Conservation (phyloP, 225 moss, liverwort and hornwort genomes). For the Bryum argenteum region DNA sequence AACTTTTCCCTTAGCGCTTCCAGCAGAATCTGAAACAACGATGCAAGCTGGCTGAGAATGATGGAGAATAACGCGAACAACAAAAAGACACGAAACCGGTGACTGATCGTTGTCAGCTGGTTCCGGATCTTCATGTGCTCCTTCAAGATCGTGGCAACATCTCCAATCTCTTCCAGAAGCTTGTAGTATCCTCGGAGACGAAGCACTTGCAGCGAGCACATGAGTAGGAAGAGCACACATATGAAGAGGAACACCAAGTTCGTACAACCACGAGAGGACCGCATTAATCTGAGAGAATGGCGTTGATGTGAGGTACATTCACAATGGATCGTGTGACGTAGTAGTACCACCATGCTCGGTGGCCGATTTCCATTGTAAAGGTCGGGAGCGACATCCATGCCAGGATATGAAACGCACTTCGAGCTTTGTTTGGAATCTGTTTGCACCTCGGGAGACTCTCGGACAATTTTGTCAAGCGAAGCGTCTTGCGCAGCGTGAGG, state of each 20-base stretch:
- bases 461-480: constrained; percentile 66
- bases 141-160: too few relatives aligned
- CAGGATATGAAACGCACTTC: too few relatives aligned
- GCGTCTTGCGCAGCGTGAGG: constrained; percentile 60
- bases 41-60: constrained; percentile 69
- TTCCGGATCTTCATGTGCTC: constrained; percentile 76
- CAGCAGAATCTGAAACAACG: too few relatives aligned
- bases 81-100: constrained; percentile 70
- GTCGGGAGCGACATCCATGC: too few relatives aligned
- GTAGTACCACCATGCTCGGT: too few relatives aligned
- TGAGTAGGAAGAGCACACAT: constrained; percentile 72
- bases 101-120: constrained; percentile 72
- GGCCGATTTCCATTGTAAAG: too few relatives aligned
- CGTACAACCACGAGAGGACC: constrained; percentile 68
- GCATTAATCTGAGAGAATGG: constrained; percentile 41
- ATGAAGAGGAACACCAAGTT: constrained; percentile 69
- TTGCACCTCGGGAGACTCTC: constrained; percentile 46
- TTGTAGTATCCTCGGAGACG: too few relatives aligned
- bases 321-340: constrained; percentile 45
- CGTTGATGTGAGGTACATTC: constrained; percentile 27
- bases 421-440: too few relatives aligned
- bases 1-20: too few relatives aligned
- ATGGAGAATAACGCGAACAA: constrained; percentile 61
- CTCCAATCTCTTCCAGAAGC: too few relatives aligned
- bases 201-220: constrained; percentile 83